Evolutionary conservation across 2,329 filamentous ascomycete species (phyloP), one percentile per base, ranked within the genome.

Genomic region (Stromatinia cepivora): DNA sequence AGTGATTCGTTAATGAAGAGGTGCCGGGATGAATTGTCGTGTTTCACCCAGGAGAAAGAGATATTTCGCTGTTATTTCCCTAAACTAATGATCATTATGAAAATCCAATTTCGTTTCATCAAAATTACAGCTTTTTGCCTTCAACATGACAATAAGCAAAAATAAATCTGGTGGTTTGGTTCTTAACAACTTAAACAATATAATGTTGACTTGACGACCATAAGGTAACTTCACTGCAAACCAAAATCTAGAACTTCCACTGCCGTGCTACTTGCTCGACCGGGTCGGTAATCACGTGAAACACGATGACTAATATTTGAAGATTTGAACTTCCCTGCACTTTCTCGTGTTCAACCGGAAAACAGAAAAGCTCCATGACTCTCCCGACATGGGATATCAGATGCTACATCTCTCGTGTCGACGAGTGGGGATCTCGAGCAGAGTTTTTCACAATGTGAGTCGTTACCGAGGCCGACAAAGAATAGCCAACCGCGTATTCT

Each of bases 41-140:
- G 11, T 67, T 54, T 52, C n/a, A 54, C 34, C 54, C 36, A 62
- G 9, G 25, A 57, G 52, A 57, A 22, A 45, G 25, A 56, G 7
- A n/a, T 42, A 28, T 36, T 42, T 39, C n/a, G 20, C 39, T n/a
- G 52, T 57, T 28, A 15, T 53, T 65, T n/a, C 59, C 10, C 36
- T 48, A 28, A 61, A 42, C 36, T n/a, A 45, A 62, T 53, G 36
- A 45, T 22, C 54, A 62, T 67, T 46, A 39, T n/a, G 45, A 45
- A 25, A 42, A 67, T 62, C 57, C 56, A 67, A 62, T 63, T 63
- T 67, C 57, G 45, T 52, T 63, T 50, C 34, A 20, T 17, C n/a
- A 67, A 67, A 62, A 34, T 54, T 25, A 31, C 48, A 25, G n/a
- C 20, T 10, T 53, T 25, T 28, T 59, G n/a, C 53, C 65, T 42